Base-by-base conservation (phyloP, 148 eudicot species). In the Rhododendron griersonianum region DNA sequence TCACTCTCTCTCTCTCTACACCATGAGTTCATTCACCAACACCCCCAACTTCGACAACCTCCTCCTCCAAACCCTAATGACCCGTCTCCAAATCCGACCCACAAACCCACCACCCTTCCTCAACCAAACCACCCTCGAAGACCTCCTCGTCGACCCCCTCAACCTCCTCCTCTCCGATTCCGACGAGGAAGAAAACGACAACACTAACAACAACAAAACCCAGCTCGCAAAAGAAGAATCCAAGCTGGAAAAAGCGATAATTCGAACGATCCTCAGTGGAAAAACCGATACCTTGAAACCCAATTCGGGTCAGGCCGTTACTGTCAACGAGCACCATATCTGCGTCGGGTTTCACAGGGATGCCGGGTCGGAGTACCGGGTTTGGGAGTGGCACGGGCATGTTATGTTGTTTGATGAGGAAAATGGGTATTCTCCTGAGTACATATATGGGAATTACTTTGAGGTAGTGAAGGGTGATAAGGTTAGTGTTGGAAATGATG, bases 381-480 rank as follows among this genome's bases (percentile, higher is more conserved):
- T 97, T 47, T 97, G 99, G 98, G 98, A 97, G 89, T 97, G 99
- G 99, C 99, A 97, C 50, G 99, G 98, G 1, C 99, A 97, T 90
- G 87, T 95, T 0, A 94, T 97, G 99, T 21, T 97, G 90, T 95
- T 95, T 85, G 98, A 97, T 87, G 98, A 94, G 69, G 94, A 94
- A 55, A 90, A 93, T 78, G 99, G 96, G 81, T 95, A 93, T 82
- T 83, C 92, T 5, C 96, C 95, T 2, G 96, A 97, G 92, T 95
- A 95, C 91, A 93, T 95, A 21, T 97, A 97, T 84, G 98, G 99
- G 87, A 97, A 95, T 94, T 94, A 94, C 85, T 97, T 95, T 83
- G 96, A 95, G 92, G 89, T 95, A 86, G 47, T 91, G 47, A 73
- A 45, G 55, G 87, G n/a, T 10, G 86, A 78, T 82, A 51, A 39